Conservation (phyloP, 2,329 filamentous ascomycete genomes). For the Aplosporella prunicola region DNA sequence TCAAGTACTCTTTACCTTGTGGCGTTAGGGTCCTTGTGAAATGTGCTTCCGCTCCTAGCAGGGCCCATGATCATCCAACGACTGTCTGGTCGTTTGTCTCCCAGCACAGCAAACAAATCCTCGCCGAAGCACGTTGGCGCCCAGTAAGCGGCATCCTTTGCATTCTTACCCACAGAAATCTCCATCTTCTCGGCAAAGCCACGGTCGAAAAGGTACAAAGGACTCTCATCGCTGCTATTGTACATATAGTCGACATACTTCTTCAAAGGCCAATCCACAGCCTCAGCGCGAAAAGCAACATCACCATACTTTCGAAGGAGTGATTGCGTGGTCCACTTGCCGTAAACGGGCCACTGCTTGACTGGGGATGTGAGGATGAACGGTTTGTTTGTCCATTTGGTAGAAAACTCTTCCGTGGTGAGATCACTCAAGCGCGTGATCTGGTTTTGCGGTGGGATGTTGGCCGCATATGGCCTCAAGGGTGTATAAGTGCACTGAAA, state of each 20-base stretch:
- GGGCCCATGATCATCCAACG: conserved; percentile 91
- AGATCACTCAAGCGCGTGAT: conserved; percentile 63
- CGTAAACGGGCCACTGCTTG: conserved; percentile 68
- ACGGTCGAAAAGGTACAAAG: conserved; percentile 85
- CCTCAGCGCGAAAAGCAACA: conserved; percentile 75
- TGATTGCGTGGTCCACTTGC: conserved; percentile 61
- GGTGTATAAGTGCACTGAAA: conserved; percentile 78
- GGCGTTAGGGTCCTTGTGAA: conserved; percentile 73
- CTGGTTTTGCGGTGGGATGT: conserved; percentile 63
- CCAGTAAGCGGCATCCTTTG: conserved; percentile 54
- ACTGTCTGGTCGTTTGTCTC: conserved; percentile 69
- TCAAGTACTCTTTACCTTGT: conserved; percentile 27
- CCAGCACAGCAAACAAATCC: conserved; percentile 75
- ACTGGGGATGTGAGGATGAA: conserved; percentile 82
- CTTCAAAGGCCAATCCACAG: conserved; percentile 82
- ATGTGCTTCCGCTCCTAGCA: conserved; percentile 78
- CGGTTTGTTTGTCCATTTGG: conserved; percentile 66
- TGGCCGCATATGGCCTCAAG: conserved; percentile 54
- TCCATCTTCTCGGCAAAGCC: conserved; percentile 80
- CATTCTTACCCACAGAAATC: conserved; percentile 50
- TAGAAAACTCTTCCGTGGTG: conserved; percentile 61
- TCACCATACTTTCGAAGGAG: conserved; percentile 56
- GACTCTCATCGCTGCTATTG: conserved; percentile 73
- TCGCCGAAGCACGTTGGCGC: conserved; percentile 75
- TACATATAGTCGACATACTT: conserved; percentile 77